These are phyloP conservation scores for Solanum verrucosum DNA, from an alignment of 257 asterid genomes.

Conservation along the genomic window DNA sequence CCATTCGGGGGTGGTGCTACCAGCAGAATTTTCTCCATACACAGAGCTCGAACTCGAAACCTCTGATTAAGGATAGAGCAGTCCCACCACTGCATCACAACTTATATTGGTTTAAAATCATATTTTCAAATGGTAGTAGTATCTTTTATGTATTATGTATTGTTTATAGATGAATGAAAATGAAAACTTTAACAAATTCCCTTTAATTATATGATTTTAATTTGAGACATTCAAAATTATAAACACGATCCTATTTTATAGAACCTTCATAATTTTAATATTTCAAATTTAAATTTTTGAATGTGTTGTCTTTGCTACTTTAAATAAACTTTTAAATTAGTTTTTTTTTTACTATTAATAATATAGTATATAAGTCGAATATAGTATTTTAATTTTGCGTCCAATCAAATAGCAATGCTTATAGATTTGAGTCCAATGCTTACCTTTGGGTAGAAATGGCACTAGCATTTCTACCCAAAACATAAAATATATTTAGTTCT, in stretches of 20 bases:
- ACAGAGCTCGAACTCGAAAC: too few relatives aligned
- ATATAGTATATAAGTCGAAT: neutral
- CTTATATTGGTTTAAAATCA: neutral
- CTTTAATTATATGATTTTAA: neutral
- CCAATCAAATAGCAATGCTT: neutral
- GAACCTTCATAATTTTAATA: neutral
- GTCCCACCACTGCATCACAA: too few relatives aligned
- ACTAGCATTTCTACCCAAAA: too few relatives aligned
- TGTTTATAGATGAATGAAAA: neutral
- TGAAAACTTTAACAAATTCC: neutral
- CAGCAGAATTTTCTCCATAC: too few relatives aligned
- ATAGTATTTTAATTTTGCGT: neutral
- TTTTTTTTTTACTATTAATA: neutral
- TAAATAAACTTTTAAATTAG: neutral
- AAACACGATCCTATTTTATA: neutral
- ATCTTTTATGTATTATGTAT: neutral
- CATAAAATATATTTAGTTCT: too few relatives aligned
- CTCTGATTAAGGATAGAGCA: too few relatives aligned
- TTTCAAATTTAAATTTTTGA: too few relatives aligned
- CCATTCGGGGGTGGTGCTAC: too few relatives aligned
- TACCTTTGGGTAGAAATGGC: too few relatives aligned
- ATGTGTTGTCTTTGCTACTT: neutral
- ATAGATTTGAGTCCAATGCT: too few relatives aligned
- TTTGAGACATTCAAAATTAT: neutral
- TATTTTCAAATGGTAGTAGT: neutral